Evolutionary conservation across 2,329 filamentous ascomycete species (phyloP), one percentile per base, ranked within the genome.

Genomic region (Aspergillus pseudoterreus): DNA sequence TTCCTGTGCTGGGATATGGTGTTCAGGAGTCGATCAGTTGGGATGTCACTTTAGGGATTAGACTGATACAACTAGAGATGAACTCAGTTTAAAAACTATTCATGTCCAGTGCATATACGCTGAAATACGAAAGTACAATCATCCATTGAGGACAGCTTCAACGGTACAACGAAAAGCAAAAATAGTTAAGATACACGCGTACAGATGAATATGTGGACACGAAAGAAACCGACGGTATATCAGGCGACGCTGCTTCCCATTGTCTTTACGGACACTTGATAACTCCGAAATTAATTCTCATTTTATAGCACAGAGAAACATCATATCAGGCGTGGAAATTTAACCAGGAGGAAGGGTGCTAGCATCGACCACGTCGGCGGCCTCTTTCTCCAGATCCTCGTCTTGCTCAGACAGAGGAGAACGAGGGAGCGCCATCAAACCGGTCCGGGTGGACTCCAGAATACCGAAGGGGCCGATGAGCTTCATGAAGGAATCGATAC

Each of bases 401-500:
- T 82, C 82, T 21, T 83, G 81, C 52, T 84, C 87, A 56, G 88
- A 84, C 43, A 99, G 83, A 36, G 94, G 94, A 33, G 94, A 96
- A 60, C 94, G 87, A 52, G 94, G 94, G 59, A 99, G 80, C 44
- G 94, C 94, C 92, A 97, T 99, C 53, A 99, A 81, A 71, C 94
- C 94, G 52, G 94, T 97, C 55, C 94, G 85, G 47, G 92, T 91
- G 46, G 92, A 96, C 77, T 99, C 94, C 47, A 99, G 82, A 62
- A 99, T 96, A 67, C 94, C 94, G 70, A 97, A 99, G 11, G 92
- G 92, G 51, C 84, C 81, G 66, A 99, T 86, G 56, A 99, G 82
- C 78, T 97, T 99, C 76, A 99, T 87, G 79, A 96, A 99, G 2
- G 91, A 95, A 75, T 99, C 91, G 68, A 99, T 96, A 74, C 94